These are phyloP conservation scores for Fusarium papillatum DNA, from an alignment of 2,329 filamentous ascomycete genomes.

Conservation along the genomic window DNA sequence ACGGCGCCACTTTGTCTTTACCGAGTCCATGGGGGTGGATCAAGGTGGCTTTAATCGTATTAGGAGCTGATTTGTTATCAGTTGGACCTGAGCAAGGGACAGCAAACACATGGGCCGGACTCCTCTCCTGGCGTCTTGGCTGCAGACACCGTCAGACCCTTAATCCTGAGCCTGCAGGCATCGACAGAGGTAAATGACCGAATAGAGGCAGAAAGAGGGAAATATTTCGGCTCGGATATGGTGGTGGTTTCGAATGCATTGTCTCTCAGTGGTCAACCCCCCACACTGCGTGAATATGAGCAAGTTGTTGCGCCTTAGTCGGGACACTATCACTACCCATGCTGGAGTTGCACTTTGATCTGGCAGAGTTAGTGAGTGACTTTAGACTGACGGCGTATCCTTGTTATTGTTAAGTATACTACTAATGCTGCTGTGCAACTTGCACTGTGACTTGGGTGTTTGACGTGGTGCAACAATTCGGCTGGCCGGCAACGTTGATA, in stretches of 20 bases:
- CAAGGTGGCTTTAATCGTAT: not conserved
- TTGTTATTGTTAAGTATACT: no score
- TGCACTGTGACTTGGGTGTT: not conserved
- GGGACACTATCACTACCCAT: not conserved
- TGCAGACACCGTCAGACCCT: not conserved
- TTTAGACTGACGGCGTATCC: no score
- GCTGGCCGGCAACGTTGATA: not conserved
- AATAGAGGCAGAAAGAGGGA: not conserved
- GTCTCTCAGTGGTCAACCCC: not conserved
- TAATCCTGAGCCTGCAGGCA: not conserved
- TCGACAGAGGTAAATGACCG: not conserved
- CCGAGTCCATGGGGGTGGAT: not conserved
- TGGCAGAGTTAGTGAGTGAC: not conserved
- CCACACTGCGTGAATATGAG: not conserved
- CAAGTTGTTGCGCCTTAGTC: not conserved
- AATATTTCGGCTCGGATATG: not conserved
- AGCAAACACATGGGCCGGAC: not conserved
- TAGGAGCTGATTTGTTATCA: constrained; percentile 26
- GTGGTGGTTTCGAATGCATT: not conserved
- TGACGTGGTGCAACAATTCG: not conserved
- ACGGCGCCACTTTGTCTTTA: constrained; percentile 16
- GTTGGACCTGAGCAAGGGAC: not conserved
- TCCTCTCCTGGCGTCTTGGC: not conserved
- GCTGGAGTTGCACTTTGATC: not conserved
- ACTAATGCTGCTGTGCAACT: not conserved